Conservation (phyloP, 2,329 filamentous ascomycete species). For the Corinectria fuckeliana region DNA sequence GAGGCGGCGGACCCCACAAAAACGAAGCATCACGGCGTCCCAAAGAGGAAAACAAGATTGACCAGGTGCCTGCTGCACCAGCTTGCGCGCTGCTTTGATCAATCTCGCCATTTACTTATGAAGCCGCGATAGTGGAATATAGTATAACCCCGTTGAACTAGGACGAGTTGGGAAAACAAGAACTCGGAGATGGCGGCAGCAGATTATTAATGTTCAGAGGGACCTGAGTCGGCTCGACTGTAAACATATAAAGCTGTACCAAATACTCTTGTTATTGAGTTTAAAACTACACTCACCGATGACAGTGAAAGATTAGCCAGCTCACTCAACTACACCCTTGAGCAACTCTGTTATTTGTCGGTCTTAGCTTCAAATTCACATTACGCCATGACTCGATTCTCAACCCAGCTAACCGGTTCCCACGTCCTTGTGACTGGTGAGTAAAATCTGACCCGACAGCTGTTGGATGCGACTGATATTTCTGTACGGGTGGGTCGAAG, state of each 20-base stretch:
- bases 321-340: not conserved
- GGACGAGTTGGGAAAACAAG: conserved; percentile 16
- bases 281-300: not conserved
- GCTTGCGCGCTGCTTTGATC: not conserved
- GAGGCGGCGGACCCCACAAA: not conserved
- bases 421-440: conserved; percentile 20
- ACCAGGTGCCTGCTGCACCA: not conserved
- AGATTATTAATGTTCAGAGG: not conserved
- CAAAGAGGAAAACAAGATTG: conserved; percentile 22
- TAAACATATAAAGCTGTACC: not conserved
- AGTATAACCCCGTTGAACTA: too few relatives aligned
- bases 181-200: not conserved
- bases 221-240: not conserved
- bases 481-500: conserved; percentile 31
- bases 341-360: not conserved
- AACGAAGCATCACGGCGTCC: not conserved
- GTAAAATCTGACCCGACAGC: not conserved
- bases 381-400: conserved; percentile 18
- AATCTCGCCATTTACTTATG: not conserved
- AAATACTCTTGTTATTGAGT: not conserved
- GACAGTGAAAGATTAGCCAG: not conserved
- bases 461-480: not conserved
- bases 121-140: not conserved
- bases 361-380: too few relatives aligned
- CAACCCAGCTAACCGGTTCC: conserved; percentile 20